These are phyloP conservation scores for Edhazardia aedis DNA, from an alignment of 371 early-diverging fungal species.

Conservation along the genomic window DNA sequence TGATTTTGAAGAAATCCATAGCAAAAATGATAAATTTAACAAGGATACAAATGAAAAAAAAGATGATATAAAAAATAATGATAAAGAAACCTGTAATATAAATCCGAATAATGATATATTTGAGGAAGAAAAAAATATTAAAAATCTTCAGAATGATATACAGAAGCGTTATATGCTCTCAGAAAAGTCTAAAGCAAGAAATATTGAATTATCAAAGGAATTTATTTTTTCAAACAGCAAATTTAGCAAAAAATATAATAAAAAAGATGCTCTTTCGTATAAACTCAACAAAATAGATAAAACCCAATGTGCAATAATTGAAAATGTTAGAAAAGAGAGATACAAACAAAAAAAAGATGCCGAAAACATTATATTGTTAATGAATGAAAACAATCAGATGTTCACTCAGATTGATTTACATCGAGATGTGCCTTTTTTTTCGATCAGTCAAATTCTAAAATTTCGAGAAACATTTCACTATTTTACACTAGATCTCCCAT, in stretches of 20 bases:
- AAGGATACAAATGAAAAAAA: background rate
- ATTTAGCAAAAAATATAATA: constrained; percentile 3
- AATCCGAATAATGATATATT: background rate
- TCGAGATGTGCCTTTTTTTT: constrained; percentile 34
- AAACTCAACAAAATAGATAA: too few relatives aligned
- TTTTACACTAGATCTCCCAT: constrained; percentile 39
- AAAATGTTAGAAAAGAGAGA: constrained; percentile 4
- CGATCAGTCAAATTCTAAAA: constrained; percentile 22
- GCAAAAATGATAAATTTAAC: background rate
- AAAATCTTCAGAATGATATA: too few relatives aligned
- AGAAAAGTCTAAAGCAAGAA: too few relatives aligned
- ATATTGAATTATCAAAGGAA: constrained; percentile 19
- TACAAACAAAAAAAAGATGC: background rate
- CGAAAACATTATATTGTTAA: constrained; percentile 7
- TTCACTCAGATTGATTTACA: constrained; percentile 19
- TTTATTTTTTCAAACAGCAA: background rate
- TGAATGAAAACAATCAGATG: constrained; percentile 7
- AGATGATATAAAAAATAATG: background rate
- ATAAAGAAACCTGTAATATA: background rate
- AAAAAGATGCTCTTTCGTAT: too few relatives aligned
- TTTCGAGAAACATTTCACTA: constrained; percentile 12
- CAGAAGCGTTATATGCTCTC: too few relatives aligned
- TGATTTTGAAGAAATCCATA: background rate
- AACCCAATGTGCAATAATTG: too few relatives aligned
- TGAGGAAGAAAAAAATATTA: constrained; percentile 4